Evolutionary conservation across 2,329 filamentous ascomycete genomes (phyloP).

Genomic region (Gnomoniopsis smithogilvyi): DNA sequence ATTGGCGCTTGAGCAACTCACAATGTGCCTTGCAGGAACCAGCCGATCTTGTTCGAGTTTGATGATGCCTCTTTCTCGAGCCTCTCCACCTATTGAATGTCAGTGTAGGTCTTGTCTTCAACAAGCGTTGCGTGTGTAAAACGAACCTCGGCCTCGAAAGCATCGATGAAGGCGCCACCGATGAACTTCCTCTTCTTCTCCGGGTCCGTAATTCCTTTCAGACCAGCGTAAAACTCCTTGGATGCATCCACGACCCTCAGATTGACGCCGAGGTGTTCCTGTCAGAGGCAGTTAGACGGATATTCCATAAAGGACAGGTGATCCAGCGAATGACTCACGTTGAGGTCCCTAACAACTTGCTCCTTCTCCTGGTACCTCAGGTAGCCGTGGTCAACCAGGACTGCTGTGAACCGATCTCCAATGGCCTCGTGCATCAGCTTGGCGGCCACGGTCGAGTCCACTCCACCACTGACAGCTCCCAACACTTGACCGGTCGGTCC

Average conservation of each 20-base stretch:
- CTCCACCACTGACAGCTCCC: constrained; percentile 62
- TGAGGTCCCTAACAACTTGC: constrained; percentile 63
- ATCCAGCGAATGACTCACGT: constrained; percentile 8
- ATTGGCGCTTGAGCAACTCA: constrained; percentile 38
- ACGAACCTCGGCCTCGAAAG: constrained; percentile 11
- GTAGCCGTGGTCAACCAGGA: constrained; percentile 78
- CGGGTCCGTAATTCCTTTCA: constrained; percentile 73
- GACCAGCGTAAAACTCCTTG: constrained; percentile 70
- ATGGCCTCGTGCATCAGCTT: constrained; percentile 86
- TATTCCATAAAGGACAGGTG: not conserved
- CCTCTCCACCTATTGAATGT: not conserved
- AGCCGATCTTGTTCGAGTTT: constrained; percentile 60
- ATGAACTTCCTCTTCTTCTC: constrained; percentile 82
- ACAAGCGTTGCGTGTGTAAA: not conserved
- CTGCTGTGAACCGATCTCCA: constrained; percentile 61
- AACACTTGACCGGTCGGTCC: constrained; percentile 76
- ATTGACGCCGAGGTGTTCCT: constrained; percentile 81
- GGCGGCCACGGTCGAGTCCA: constrained; percentile 85
- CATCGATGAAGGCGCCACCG: constrained; percentile 15
- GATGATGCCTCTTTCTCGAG: constrained; percentile 52
- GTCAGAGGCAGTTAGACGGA: constrained; percentile 45
- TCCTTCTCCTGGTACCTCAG: constrained; percentile 84
- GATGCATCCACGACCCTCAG: constrained; percentile 81
- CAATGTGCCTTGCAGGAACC: constrained; percentile 83
- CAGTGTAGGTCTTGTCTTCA: not conserved